A percentile compares a stretch with the other conserved stretches of the same genome.
phyloP scores from a whole-genome alignment of 495 filamentous ascomycete species.

The Letharia lupina region DNA sequence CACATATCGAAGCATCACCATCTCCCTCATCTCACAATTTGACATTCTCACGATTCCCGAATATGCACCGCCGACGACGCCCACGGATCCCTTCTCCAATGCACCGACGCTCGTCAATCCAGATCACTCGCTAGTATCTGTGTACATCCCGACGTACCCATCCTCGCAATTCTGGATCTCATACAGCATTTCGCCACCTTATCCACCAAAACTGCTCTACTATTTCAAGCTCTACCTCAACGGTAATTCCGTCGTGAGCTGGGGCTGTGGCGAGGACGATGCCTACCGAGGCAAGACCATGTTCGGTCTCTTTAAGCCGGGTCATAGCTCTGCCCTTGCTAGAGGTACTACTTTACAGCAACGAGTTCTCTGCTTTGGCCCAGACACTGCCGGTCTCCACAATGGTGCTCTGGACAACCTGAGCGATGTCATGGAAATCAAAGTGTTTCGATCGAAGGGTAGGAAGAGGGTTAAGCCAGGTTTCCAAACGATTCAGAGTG shows the following conservation, averaged over 20 bases:
- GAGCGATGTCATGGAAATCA: slow-evolving; percentile 30
- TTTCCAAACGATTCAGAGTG: slow-evolving; percentile 15
- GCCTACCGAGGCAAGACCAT: slow-evolving; percentile 35
- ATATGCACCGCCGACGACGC: slow-evolving; percentile 21
- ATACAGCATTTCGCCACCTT: slow-evolving; percentile 31
- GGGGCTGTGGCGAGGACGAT: slow-evolving; percentile 33
- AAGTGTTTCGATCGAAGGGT: slow-evolving; percentile 30
- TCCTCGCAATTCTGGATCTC: slow-evolving; percentile 35
- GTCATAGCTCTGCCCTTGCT: slow-evolving; percentile 3
- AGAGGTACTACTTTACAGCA: slow-evolving; percentile 25
- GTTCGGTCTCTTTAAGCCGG: slow-evolving; percentile 31
- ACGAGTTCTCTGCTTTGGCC: slow-evolving; percentile 29
- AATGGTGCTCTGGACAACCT: slow-evolving; percentile 10
- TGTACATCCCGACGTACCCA: slow-evolving; percentile 30
- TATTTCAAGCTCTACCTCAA: slow-evolving; percentile 39
- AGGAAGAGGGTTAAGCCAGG: slow-evolving; percentile 29
- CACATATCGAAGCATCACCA: slow-evolving; percentile 25
- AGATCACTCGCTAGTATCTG: slow-evolving; percentile 23
- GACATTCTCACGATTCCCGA: slow-evolving; percentile 22
- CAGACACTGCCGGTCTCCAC: background rate
- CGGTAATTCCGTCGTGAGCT: slow-evolving; percentile 30
- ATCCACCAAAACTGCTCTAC: slow-evolving; percentile 29
- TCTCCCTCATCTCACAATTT: slow-evolving; percentile 21
- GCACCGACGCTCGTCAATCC: slow-evolving; percentile 16
- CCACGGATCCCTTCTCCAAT: slow-evolving; percentile 23